These are phyloP conservation scores for Apiospora pterosperma DNA, from an alignment of 2,329 filamentous ascomycete genomes.

Conservation along the genomic window DNA sequence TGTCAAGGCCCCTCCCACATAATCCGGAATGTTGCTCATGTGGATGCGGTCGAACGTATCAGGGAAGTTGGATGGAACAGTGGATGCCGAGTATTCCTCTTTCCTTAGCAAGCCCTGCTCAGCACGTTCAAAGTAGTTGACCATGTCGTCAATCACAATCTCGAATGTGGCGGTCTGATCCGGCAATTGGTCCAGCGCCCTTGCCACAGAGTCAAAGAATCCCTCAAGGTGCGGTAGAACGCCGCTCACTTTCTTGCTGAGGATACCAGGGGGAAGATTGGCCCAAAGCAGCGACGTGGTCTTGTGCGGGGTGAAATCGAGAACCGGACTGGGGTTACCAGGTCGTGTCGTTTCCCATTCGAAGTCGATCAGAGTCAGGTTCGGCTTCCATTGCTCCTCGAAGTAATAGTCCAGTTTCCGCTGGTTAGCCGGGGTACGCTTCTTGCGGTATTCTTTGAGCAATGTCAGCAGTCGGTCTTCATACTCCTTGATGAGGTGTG, in stretches of 20 bases:
- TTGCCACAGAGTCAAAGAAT: background rate
- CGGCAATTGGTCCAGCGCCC: background rate
- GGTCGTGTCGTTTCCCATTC: conserved; percentile 9
- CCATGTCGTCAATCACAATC: background rate
- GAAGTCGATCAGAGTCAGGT: conserved; percentile 16
- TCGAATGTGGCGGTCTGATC: background rate
- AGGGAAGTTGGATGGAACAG: background rate
- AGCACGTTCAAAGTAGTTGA: background rate
- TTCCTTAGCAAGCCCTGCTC: background rate
- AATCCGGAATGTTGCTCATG: background rate
- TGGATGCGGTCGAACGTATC: background rate
- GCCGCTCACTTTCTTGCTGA: background rate
- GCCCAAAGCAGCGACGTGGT: background rate
- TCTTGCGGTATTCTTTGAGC: conserved; percentile 9
- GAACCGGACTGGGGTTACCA: too few relatives aligned
- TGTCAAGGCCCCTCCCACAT: background rate
- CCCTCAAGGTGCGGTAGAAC: background rate
- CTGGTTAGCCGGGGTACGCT: background rate
- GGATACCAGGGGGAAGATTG: background rate
- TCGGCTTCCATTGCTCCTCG: conserved; percentile 14
- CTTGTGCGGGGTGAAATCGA: background rate
- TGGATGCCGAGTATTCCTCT: background rate
- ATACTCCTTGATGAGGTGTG: background rate
- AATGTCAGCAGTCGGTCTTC: conserved; percentile 9
- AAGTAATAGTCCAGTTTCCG: conserved; percentile 10